These are phyloP conservation scores for Xylariaceae sp. DNA, from an alignment of 2,329 filamentous ascomycete genomes.

Conservation along the genomic window DNA sequence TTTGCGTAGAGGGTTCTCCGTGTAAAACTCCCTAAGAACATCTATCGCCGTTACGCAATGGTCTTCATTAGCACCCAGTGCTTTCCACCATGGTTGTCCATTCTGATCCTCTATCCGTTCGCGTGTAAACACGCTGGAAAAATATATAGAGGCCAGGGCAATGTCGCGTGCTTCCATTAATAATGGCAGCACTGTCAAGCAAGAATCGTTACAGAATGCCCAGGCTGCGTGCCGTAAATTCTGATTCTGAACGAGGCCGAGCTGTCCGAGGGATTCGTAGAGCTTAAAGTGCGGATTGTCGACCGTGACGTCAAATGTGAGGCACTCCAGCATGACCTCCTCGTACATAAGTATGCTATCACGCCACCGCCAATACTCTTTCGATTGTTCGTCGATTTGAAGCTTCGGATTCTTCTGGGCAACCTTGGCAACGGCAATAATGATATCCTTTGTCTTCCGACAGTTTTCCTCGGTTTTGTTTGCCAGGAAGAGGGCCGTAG, in stretches of 20 bases:
- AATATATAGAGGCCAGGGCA: slow-evolving; percentile 80
- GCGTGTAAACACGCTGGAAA: slow-evolving; percentile 69
- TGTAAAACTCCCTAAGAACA: slow-evolving; percentile 65
- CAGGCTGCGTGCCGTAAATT: slow-evolving; percentile 78
- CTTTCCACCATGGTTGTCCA: slow-evolving; percentile 82
- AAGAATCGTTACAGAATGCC: slow-evolving; percentile 90
- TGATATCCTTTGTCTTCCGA: slow-evolving; percentile 89
- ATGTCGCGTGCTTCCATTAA: slow-evolving; percentile 75
- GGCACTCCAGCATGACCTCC: slow-evolving; percentile 81
- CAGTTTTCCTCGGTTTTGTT: slow-evolving; percentile 98
- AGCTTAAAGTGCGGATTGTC: slow-evolving; percentile 83
- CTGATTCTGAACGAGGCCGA: slow-evolving; percentile 74
- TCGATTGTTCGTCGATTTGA: slow-evolving; percentile 90
- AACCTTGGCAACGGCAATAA: slow-evolving; percentile 88
- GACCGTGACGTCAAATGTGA: slow-evolving; percentile 91
- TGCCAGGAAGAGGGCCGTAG: slow-evolving; percentile 85
- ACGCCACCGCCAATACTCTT: slow-evolving; percentile 97
- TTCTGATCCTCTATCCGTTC: slow-evolving; percentile 71
- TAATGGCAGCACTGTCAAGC: slow-evolving; percentile 77
- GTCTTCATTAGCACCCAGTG: slow-evolving; percentile 63
- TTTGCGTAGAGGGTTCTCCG: slow-evolving; percentile 57
- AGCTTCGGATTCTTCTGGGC: slow-evolving; percentile 88
- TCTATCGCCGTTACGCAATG: slow-evolving; percentile 70
- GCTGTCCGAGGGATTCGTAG: slow-evolving; percentile 71
- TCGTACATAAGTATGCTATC: slow-evolving; percentile 91